A percentile compares a stretch with the other conserved stretches of the same genome.
Evolutionary conservation across 2,329 filamentous ascomycete genomes (phyloP).

Genomic region (Fusarium sp.): DNA sequence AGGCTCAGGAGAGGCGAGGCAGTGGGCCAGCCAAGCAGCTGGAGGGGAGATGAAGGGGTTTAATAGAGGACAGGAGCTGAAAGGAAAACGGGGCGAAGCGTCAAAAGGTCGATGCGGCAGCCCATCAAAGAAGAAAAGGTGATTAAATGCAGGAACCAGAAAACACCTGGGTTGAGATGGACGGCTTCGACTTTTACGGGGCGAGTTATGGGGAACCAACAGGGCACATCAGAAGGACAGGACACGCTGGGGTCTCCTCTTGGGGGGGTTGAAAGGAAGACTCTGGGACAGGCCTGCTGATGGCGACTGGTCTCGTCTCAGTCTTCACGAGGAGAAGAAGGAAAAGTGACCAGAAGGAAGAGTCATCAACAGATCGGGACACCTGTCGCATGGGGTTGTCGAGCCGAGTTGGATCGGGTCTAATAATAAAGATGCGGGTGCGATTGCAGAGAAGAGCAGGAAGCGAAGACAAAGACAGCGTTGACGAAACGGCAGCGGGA

Average conservation of each 20-base stretch:
- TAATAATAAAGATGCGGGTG: not conserved
- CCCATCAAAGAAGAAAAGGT: slow-evolving; percentile 20
- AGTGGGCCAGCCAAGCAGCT: slow-evolving; percentile 21
- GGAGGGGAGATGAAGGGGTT: slow-evolving; percentile 9
- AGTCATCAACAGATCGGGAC: slow-evolving; percentile 42
- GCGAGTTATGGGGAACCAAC: slow-evolving; percentile 28
- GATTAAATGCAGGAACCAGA: slow-evolving; percentile 40
- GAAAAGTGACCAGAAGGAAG: slow-evolving; percentile 36
- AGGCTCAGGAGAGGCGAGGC: slow-evolving; percentile 13
- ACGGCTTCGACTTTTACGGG: slow-evolving; percentile 33
- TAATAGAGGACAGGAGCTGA: slow-evolving; percentile 2
- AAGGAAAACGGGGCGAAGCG: slow-evolving; percentile 33
- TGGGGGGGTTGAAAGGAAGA: slow-evolving; percentile 41
- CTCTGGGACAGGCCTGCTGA: slow-evolving; percentile 54
- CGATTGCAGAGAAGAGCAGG: slow-evolving; percentile 6
- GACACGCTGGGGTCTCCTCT: slow-evolving; percentile 41
- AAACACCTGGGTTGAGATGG: slow-evolving; percentile 17
- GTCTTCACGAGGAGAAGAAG: slow-evolving; percentile 50
- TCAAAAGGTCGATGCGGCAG: slow-evolving; percentile 27
- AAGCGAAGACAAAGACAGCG: slow-evolving; percentile 11
- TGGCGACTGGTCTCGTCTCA: slow-evolving; percentile 51
- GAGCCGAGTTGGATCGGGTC: slow-evolving; percentile 12
- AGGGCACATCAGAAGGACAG: slow-evolving; percentile 41
- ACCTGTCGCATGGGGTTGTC: slow-evolving; percentile 26
- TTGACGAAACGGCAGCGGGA: slow-evolving; percentile 40